Evolutionary conservation across 306 rosid species (phyloP), one percentile per base, ranked within the genome.

Genomic region (Quercus alba): DNA sequence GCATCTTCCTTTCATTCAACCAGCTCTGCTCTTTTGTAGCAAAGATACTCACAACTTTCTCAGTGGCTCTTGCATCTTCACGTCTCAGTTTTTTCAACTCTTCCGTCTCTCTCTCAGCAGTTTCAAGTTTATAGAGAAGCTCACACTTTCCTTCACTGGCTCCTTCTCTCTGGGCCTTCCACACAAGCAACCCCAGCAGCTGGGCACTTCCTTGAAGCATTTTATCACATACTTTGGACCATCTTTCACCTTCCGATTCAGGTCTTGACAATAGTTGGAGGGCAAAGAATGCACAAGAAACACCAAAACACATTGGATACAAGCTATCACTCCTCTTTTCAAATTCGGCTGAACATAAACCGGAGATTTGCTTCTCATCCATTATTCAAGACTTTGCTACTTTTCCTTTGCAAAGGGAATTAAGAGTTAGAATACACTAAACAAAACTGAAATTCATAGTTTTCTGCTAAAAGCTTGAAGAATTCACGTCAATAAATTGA

Each of bases 1-100:
- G 88, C 56, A 86, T 90, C 89, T 80, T 86, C 87, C 97, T 87
- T 82, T 95, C 98, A 28, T 75, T 75, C 73, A 91, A 85, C 99
- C 99, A 93, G 54, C 83, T 76, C 81, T 95, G 99, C 83, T 95
- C 99, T 73, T 93, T 97, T 59, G 95, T 82, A 35, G 98, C 98
- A 84, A 93, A 93, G 35, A 95, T 95, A 59, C 96, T 81, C 31
- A 95, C 99, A 57, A 95, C 99, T 87, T 91, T 95, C 89, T 93
- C 99, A 70, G 91, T 95, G 57, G 99, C 99, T 56, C 85, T 95
- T 18, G 98, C 99, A 77, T 95, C 99, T 64, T 95, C 99, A 41
- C 83, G 96, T 38, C 99, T 90, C 59, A 88, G 78, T 78, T 78
- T 90, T 84, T 89, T 93, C 89, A 95, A 87, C 75, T 85, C 91